Evolutionary conservation across 1,284 basidiomycete species (phyloP), one percentile per base, ranked within the genome.

Genomic region (Grifola frondosa): DNA sequence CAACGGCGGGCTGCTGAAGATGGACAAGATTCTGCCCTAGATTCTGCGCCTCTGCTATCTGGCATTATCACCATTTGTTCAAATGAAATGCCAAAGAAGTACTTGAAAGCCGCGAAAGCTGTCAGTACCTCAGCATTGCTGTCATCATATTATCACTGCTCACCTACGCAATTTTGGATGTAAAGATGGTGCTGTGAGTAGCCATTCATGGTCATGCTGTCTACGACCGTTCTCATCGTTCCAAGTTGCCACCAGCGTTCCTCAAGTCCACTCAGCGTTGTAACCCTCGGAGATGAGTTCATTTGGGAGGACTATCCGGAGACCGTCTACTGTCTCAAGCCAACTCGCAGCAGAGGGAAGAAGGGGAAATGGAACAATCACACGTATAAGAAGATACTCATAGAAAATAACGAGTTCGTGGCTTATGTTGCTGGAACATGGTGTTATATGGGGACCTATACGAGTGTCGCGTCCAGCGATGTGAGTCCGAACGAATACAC

Each of bases 231-330:
- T n/a, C n/a, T n/a, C n/a, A n/a, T n/a, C n/a, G n/a, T n/a, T n/a
- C n/a, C n/a, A n/a, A n/a, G n/a, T n/a, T n/a, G n/a, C n/a, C n/a
- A n/a, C n/a, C n/a, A n/a, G n/a, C n/a, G n/a, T n/a, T n/a, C n/a
- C n/a, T n/a, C n/a, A n/a, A n/a, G n/a, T n/a, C n/a, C n/a, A n/a
- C n/a, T n/a, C n/a, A n/a, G n/a, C n/a, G n/a, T n/a, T n/a, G n/a
- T n/a, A n/a, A n/a, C n/a, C n/a, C n/a, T n/a, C n/a, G n/a, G 26
- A 28, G 9, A 41, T 29, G 39, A 41, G 15, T 22, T 17, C 16
- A 9, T 41, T 17, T 41, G 39, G 39, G 39, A 33, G 29, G n/a
- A 33, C 9, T 41, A 6, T 17, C 39, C 39, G 6, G 9, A 20
- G n/a, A n/a, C 17, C 6, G 29, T 20, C 32, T 33, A 9, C 19